Base-by-base conservation (phyloP, 306 rosid species). In the Pterocarpus macrocarpus region DNA sequence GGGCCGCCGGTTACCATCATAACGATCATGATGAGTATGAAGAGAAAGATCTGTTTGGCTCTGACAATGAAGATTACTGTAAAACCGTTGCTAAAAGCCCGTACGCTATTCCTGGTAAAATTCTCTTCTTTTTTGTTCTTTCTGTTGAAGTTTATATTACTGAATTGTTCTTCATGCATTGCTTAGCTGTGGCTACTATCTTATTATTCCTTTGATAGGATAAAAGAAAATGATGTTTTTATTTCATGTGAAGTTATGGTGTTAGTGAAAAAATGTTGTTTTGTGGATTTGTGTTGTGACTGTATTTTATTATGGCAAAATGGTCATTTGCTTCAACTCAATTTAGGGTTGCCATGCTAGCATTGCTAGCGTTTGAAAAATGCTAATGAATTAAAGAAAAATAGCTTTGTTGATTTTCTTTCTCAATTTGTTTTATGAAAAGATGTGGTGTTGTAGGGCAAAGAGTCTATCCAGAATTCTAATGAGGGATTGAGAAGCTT, bases 11-110 rank as follows among this genome's bases (percentile, higher is more conserved):
- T 17, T 3, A 35, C 36, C 55, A 36, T 4, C 33, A 39, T 22
- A 45, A 66, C 7, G 80, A 63, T 64, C 47, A 14, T 71, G 15
- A 10, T 58, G 87, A 83, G 32, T 41, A 49, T 5, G 93, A 93
- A 5, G 92, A 90, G 5, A 92, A 81, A 65, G 99, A 95, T 90
- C 96, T 95, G 10, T 95, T 95, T 80, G 94, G 90, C 30, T 93
- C 98, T 50, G 99, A 95, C 75, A 92, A 91, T 59, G 98, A 95
- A 82, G 97, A 87, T 76, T 95, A 86, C 82, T 85, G 86, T 72
- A 93, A 94, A 90, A 90, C 99, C 84, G 88, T 75, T 58, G 93
- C 92, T 32, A 77, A 58, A 83, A 95, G 97, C 77, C 96, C 99
- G 59, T 80, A 8, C 78, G 63, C 83, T 2, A 88, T 95, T 85